A percentile compares a stretch with the other conserved stretches of the same genome.
Evolutionary conservation across 345 rosid genomes (phyloP).

Genomic region (Eucalyptus polyanthemos): DNA sequence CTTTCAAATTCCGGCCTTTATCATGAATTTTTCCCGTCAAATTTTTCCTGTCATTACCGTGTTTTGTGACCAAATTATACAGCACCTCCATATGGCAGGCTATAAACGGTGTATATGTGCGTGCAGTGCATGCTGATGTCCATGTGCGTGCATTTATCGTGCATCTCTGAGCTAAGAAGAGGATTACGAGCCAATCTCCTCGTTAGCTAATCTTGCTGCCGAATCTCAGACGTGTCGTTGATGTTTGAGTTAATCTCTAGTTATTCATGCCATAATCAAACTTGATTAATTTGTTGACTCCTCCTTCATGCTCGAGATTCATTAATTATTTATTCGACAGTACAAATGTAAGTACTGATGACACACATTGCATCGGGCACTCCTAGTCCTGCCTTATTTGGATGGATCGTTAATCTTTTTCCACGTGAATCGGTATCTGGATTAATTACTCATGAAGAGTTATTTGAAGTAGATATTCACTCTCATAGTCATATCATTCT

Average conservation of each 20-base stretch:
- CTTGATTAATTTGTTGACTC: neutral
- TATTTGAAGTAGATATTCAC: neutral
- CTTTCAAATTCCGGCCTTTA: neutral
- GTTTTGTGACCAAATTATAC: neutral
- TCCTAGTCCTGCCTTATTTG: neutral
- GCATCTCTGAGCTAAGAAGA: neutral
- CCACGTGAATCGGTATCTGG: neutral
- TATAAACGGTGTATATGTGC: neutral
- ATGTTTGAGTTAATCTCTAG: neutral
- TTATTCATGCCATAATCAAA: neutral
- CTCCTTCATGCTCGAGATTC: neutral
- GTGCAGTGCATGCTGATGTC: neutral
- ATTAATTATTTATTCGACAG: neutral
- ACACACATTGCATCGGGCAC: neutral
- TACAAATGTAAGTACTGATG: neutral
- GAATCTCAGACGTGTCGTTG: neutral
- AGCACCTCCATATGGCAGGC: neutral
- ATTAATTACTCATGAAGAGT: neutral
- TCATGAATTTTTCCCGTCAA: neutral
- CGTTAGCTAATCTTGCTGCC: neutral
- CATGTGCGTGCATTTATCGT: neutral
- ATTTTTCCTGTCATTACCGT: neutral
- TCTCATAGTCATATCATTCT: neutral
- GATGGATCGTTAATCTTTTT: neutral
- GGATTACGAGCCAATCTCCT: neutral